phyloP scores from a whole-genome alignment of 2,329 filamentous ascomycete species.

The Aspergillus fischeri region DNA sequence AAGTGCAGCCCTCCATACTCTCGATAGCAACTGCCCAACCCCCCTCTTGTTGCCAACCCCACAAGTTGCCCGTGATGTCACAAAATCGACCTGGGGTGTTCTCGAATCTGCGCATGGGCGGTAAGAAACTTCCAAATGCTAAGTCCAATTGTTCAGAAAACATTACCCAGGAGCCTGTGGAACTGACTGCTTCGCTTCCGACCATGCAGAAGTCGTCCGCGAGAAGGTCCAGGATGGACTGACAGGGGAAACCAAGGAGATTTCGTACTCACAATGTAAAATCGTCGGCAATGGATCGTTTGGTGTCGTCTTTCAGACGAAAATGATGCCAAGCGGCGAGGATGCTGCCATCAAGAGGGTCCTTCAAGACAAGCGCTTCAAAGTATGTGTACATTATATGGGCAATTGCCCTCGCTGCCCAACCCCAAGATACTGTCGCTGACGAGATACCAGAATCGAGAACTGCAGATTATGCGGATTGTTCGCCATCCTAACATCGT shows the following conservation, averaged over 20 bases:
- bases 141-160: not conserved
- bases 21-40: slow-evolving; percentile 33
- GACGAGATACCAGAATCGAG: slow-evolving; percentile 70
- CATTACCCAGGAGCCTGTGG: not conserved
- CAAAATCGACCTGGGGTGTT: slow-evolving; percentile 90
- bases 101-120: slow-evolving; percentile 88
- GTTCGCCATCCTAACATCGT: slow-evolving; percentile 98
- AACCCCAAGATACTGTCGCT: slow-evolving; percentile 19
- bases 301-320: slow-evolving; percentile 98
- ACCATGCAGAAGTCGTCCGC: slow-evolving; percentile 77
- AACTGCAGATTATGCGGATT: slow-evolving; percentile 99
- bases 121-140: slow-evolving; percentile 54
- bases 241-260: slow-evolving; percentile 91
- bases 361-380: slow-evolving; percentile 98
- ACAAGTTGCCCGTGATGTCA: slow-evolving; percentile 61
- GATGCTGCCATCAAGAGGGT: slow-evolving; percentile 99
- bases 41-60: slow-evolving; percentile 15
- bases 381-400: slow-evolving; percentile 55
- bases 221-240: slow-evolving; percentile 99
- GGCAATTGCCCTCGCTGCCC: not conserved
- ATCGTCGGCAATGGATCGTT: slow-evolving; percentile 99
- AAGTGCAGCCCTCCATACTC: slow-evolving; percentile 41
- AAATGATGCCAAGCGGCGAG: slow-evolving; percentile 94
- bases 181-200: slow-evolving; percentile 13
- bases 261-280: slow-evolving; percentile 99